A percentile compares a stretch with the other conserved stretches of the same genome.
Evolutionary conservation across 108 stramenopile species (phyloP).

Genomic region (Nitzschia sp.): DNA sequence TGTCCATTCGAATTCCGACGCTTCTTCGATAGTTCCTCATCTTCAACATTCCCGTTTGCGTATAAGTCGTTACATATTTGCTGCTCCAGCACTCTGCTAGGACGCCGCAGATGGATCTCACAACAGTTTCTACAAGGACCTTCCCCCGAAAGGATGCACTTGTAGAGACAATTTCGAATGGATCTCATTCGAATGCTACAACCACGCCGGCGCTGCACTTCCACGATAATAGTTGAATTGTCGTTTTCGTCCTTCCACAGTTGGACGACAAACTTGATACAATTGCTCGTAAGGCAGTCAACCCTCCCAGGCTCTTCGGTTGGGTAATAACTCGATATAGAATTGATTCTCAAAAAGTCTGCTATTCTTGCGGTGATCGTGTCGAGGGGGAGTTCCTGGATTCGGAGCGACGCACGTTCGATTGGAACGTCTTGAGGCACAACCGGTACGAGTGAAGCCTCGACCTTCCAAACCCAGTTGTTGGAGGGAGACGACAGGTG

Average conservation of each 20-base stretch:
- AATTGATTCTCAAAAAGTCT: conserved; percentile 10
- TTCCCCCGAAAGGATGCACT: not conserved
- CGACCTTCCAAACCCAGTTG: conserved; percentile 15
- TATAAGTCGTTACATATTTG: conserved; percentile 1
- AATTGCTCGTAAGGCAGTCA: conserved; percentile 8
- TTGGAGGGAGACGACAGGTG: not conserved
- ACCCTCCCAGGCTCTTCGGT: conserved; percentile 1
- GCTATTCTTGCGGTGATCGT: conserved; percentile 16
- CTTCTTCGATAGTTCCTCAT: conserved; percentile 4
- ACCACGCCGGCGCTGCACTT: conserved; percentile 24
- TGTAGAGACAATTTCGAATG: conserved; percentile 11
- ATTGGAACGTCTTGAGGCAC: conserved; percentile 10
- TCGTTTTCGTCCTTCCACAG: conserved; percentile 12
- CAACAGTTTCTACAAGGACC: not conserved
- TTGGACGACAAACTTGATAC: conserved; percentile 30
- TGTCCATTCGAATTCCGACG: not conserved
- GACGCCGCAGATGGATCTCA: not conserved
- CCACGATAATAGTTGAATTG: conserved; percentile 14
- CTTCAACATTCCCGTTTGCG: not conserved
- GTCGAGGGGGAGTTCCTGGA: conserved; percentile 3
- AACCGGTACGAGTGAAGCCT: not conserved
- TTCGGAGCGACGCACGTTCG: conserved; percentile 1
- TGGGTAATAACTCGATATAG: not conserved
- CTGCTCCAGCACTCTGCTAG: conserved; percentile 1
- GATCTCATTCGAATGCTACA: conserved; percentile 13